Evolutionary conservation across 2,329 filamentous ascomycete species (phyloP).

Genomic region (Fusarium stilboides): DNA sequence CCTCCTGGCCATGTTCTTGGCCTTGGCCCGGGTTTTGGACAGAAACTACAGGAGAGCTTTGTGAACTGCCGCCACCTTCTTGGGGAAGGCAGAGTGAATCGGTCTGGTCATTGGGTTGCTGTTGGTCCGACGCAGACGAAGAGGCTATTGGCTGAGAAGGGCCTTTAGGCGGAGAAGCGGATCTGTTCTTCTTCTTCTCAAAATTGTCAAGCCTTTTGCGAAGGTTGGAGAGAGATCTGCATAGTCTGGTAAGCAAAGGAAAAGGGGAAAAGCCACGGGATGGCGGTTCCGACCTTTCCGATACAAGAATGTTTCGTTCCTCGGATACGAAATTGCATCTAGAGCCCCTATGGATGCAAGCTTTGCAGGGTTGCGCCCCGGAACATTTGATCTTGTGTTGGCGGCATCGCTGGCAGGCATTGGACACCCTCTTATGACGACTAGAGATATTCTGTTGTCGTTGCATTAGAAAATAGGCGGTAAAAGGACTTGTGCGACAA

Average conservation of each 20-base stretch:
- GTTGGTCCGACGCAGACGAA: not conserved
- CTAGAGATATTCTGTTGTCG: not conserved
- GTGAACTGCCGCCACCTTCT: not conserved
- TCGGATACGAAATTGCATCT: constrained; percentile 19
- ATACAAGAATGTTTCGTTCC: constrained; percentile 14
- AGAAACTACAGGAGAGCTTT: not conserved
- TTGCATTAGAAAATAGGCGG: not conserved
- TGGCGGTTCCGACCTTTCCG: constrained; percentile 9
- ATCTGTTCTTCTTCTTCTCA: constrained; percentile 3
- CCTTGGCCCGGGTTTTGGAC: not conserved
- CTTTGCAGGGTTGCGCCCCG: constrained; percentile 15
- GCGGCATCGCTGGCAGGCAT: constrained; percentile 27
- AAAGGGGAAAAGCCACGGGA: not conserved
- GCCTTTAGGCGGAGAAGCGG: not conserved
- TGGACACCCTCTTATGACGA: constrained; percentile 19
- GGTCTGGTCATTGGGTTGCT: not conserved
- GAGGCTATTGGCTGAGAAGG: not conserved
- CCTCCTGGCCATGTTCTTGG: not conserved
- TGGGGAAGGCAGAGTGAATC: not conserved
- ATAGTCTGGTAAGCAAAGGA: constrained; percentile 8
- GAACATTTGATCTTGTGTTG: constrained; percentile 28
- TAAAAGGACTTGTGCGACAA: not conserved
- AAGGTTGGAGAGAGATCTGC: constrained; percentile 12
- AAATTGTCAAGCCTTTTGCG: constrained; percentile 9
- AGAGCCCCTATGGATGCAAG: constrained; percentile 5